These are phyloP conservation scores for Auriscalpium orientale DNA, from an alignment of 768 basidiomycete species.

Conservation along the genomic window DNA sequence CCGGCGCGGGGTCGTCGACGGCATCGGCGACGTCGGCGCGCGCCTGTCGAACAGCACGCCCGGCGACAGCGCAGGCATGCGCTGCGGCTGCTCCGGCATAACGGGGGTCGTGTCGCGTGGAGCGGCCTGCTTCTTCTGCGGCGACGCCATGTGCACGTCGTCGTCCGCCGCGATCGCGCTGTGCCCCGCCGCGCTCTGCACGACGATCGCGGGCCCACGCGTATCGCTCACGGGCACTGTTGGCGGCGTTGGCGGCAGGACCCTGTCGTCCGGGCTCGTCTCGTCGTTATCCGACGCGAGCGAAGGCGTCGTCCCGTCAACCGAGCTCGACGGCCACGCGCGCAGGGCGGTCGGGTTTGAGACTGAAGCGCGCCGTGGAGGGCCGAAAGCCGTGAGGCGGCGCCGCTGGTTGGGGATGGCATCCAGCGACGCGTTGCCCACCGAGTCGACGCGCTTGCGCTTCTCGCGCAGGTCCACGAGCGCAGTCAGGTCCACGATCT, in stretches of 20 bases:
- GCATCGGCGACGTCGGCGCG: constrained; percentile 59
- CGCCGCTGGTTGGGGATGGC: background rate
- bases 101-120: background rate
- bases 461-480: constrained; percentile 3
- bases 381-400: background rate
- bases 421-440: background rate
- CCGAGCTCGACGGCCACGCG: constrained; percentile 9
- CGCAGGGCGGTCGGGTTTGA: constrained; percentile 2
- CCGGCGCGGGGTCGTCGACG: constrained; percentile 41
- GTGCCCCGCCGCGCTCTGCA: background rate
- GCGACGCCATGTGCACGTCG: background rate
- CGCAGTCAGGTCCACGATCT: background rate
- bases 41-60: constrained; percentile 49
- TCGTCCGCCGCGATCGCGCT: background rate
- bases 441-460: constrained; percentile 6
- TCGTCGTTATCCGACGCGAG: constrained; percentile 13
- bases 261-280: constrained; percentile 4
- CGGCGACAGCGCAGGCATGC: background rate
- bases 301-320: constrained; percentile 15
- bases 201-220: background rate
- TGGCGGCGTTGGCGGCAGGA: constrained; percentile 12
- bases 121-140: background rate
- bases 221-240: constrained; percentile 1
- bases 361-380: background rate
- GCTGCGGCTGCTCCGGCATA: constrained; percentile 1